phyloP scores from a whole-genome alignment of 345 rosid species.

The Corchorus capsularis region DNA sequence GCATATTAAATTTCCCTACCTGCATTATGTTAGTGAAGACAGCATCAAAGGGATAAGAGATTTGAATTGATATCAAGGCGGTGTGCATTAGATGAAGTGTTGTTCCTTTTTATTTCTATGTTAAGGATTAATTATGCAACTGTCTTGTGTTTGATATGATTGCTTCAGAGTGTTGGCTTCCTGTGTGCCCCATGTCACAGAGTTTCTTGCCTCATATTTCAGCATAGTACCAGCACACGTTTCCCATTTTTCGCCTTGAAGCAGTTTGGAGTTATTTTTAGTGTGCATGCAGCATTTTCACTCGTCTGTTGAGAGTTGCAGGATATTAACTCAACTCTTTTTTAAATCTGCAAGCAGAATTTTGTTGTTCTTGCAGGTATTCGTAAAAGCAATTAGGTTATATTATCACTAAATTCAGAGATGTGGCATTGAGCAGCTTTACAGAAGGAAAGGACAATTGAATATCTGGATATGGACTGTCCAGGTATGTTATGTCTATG shows the following conservation, averaged over 20 bases:
- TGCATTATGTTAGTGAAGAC: background rate
- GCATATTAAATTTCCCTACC: background rate
- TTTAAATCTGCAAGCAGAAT: background rate
- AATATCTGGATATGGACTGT: background rate
- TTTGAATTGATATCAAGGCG: background rate
- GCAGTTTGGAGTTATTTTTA: background rate
- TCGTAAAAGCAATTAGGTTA: background rate
- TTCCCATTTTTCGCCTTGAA: background rate
- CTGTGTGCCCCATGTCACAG: background rate
- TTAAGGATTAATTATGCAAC: background rate
- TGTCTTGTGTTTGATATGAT: background rate
- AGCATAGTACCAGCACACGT: background rate
- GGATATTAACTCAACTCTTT: background rate
- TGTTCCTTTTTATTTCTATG: background rate
- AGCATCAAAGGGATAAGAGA: background rate
- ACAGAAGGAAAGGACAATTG: background rate
- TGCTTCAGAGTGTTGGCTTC: conserved; percentile 5
- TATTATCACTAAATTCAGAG: background rate
- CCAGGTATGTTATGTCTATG: conserved; percentile 1
- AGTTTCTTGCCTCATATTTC: background rate
- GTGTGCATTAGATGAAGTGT: conserved; percentile 8
- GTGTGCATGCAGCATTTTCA: background rate
- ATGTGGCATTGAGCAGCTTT: background rate
- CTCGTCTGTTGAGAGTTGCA: background rate
- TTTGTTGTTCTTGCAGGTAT: background rate